phyloP scores from a whole-genome alignment of 2,329 filamentous ascomycete species.

The Fonsecaea monophora region DNA sequence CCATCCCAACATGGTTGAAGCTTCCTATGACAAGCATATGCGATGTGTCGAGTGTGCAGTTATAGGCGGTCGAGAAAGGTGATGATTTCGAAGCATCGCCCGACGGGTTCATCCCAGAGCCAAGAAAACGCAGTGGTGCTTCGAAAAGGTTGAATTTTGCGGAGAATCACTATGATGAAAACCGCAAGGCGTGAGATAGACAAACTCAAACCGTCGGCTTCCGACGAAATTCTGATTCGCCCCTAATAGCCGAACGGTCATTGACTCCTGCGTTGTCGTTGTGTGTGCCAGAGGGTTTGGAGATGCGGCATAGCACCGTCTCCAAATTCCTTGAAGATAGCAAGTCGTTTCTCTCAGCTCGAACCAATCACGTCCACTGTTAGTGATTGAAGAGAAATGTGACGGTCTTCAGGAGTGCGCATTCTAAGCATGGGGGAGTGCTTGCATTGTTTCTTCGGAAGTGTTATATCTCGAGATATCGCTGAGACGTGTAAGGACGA shows the following conservation, averaged over 20 bases:
- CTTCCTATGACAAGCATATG: not conserved
- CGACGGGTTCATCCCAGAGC: not conserved
- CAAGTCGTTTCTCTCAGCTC: not conserved
- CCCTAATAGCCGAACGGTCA: constrained; percentile 25
- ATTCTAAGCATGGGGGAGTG: not conserved
- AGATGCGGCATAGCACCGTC: not conserved
- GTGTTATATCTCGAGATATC: not conserved
- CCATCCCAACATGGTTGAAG: not conserved
- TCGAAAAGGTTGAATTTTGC: not conserved
- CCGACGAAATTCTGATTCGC: constrained; percentile 17
- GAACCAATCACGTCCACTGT: not conserved
- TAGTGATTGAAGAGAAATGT: no score
- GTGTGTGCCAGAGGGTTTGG: not conserved
- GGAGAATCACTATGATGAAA: constrained; percentile 3
- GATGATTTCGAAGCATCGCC: not conserved
- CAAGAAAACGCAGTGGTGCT: not conserved
- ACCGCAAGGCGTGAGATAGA: not conserved
- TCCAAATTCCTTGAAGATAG: not conserved
- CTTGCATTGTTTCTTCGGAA: not conserved
- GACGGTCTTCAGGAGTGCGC: not conserved
- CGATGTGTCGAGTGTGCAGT: not conserved
- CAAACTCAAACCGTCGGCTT: not conserved
- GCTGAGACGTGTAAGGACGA: not conserved
- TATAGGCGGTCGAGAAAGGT: not conserved
- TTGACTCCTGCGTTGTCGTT: constrained; percentile 6